A percentile compares a stretch with the other conserved stretches of the same genome.
These are phyloP conservation scores for Ogataea methylovora DNA, from an alignment of 805 yeast species.

Conservation along the genomic window DNA sequence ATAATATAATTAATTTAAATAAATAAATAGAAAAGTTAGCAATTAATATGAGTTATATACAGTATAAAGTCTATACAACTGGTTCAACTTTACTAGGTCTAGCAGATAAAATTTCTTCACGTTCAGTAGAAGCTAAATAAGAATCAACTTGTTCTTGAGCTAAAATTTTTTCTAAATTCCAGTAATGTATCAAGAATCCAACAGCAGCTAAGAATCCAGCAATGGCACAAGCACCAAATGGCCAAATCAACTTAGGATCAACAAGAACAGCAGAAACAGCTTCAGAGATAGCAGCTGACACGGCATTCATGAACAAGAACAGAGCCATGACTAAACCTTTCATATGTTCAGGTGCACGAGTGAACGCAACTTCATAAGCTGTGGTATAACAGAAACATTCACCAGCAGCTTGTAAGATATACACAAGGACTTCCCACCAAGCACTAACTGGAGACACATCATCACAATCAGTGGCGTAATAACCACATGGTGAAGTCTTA, in stretches of 20 bases:
- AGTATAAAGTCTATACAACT: no score
- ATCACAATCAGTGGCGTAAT: slow-evolving; percentile 31
- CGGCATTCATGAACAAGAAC: slow-evolving; percentile 31
- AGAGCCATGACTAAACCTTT: slow-evolving; percentile 45
- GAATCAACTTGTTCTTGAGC: slow-evolving; percentile 14
- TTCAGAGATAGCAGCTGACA: slow-evolving; percentile 40
- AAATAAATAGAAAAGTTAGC: no score
- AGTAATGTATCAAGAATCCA: slow-evolving; percentile 18
- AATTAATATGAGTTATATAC: no score
- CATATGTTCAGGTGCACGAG: slow-evolving; percentile 45
- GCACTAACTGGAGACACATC: slow-evolving; percentile 25
- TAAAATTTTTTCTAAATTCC: slow-evolving; percentile 24
- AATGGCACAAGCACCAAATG: slow-evolving; percentile 31
- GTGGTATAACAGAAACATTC: slow-evolving; percentile 46
- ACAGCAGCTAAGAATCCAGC: slow-evolving; percentile 29
- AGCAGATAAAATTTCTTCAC: no score
- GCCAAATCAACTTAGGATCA: slow-evolving; percentile 36
- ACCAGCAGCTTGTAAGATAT: slow-evolving; percentile 37
- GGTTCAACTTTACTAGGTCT: no score
- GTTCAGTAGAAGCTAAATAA: no score
- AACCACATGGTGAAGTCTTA: slow-evolving; percentile 44
- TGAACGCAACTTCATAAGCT: slow-evolving; percentile 46
- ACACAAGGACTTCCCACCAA: slow-evolving; percentile 24
- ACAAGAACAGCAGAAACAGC: slow-evolving; percentile 31
- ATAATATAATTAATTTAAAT: no score